Base-by-base conservation (phyloP, 1,284 basidiomycete genomes). In the Mycosarcoma maydis region DNA sequence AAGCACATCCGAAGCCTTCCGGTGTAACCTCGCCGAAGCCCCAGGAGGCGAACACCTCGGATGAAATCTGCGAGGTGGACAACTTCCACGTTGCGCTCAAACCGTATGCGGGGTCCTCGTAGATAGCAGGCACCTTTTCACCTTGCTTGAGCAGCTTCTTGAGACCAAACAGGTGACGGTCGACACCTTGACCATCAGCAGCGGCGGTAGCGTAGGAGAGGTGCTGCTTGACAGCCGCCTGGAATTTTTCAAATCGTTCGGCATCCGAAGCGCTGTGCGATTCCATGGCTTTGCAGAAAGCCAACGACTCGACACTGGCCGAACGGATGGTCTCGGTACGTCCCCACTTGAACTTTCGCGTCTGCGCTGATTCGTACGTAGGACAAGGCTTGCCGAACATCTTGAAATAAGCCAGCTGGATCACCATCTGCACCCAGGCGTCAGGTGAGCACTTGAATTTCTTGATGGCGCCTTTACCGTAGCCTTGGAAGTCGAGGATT, bases 341-440 rank as follows among this genome's bases (percentile, higher is more conserved):
- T 1, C 95, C 95, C 13, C 87, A 86, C 82, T 92, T 89, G 86
- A 89, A 98, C 83, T 94, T 94, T 38, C 95, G 87, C 54, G 95
- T 98, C 85, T 98, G 94, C 14, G 90, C 90, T 65, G 90, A 91
- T 85, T 98, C 95, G 84, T 98, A 98, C 49, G 92, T 92, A 4
- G 86, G 90, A 36, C 93, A 89, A 6, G 90, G 89, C 20, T 91
- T 87, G 22, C 87, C 86, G 76, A 86, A 87, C 86, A 96, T 88
- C 8, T 91, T 86, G 83, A 90, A 89, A 85, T 91, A 96, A 19
- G 94, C 95, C 39, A 98, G 88, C 83, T 98, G 95, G 85, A 96
- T 96, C 72, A 93, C 89, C 68, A 98, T 87, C 84, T 98, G 95
- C 10, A 87, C 92, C 89, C 93, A 95, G 16, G 90, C 90, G 80